A percentile compares a stretch with the other conserved stretches of the same genome.
Conservation (phyloP, 805 yeast genomes). For the Metschnikowia matae region DNA sequence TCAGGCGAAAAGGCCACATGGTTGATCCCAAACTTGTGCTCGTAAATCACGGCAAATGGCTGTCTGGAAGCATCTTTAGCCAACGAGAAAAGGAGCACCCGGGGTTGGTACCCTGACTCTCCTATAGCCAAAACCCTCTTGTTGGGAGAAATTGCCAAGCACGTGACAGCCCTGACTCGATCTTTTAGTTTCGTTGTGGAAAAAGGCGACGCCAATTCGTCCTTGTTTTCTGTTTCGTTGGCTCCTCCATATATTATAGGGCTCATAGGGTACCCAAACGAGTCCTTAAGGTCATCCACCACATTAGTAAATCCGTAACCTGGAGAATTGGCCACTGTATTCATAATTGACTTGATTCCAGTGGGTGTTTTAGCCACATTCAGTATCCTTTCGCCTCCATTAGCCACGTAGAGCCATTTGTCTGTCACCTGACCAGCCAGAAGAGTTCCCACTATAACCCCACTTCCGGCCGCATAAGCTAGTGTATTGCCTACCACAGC, state of each 20-base stretch:
- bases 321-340: no score
- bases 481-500: conserved; percentile 36
- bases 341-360: no score
- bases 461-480: conserved; percentile 58
- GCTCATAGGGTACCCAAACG: conserved; percentile 31
- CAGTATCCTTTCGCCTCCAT: conserved; percentile 9
- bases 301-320: background rate
- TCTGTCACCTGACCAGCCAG: conserved; percentile 10
- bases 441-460: conserved; percentile 48
- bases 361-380: no score
- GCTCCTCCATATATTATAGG: conserved; percentile 10
- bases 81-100: conserved; percentile 56
- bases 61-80: conserved; percentile 43
- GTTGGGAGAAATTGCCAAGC: conserved; percentile 58
- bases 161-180: conserved; percentile 49
- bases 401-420: conserved; percentile 55
- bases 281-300: conserved; percentile 21
- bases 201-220: conserved; percentile 1
- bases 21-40: conserved; percentile 64
- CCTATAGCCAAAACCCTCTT: conserved; percentile 59
- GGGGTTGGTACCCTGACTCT: conserved; percentile 65
- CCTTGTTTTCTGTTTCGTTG: conserved; percentile 1
- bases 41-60: conserved; percentile 54
- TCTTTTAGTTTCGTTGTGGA: conserved; percentile 24
- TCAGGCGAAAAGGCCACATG: conserved; percentile 55